Evolutionary conservation across 139 green algal species (phyloP), one percentile per base, ranked within the genome.

Genomic region (Micractinium conductrix): DNA sequence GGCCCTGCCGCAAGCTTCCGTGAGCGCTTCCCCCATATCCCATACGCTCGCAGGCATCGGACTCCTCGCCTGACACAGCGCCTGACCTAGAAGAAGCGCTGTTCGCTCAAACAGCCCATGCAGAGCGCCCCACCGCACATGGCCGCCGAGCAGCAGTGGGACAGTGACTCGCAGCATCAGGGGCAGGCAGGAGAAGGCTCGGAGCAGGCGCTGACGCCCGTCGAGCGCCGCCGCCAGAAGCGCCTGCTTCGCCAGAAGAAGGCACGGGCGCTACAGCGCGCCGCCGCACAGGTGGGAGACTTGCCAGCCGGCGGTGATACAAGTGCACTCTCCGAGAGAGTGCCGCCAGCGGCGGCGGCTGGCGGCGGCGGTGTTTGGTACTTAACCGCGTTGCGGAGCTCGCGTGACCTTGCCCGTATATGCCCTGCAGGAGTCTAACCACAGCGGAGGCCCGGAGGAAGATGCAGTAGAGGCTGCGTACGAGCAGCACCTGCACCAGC

Each of bases 401-500:
- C 48, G 48, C 48, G 12, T 58, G 12, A 58, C 14, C 12, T 58
- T 58, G 48, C 12, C 12, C 68, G 6, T 16, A 44, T 42, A 4
- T n/a, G 4, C 1, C 35, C 22, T 55, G 53, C 75, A 81, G 75
- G 75, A 81, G 8, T 81, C 75, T 17, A 81, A 63, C 55, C n/a
- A 72, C 53, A 81, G 55, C 9, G 75, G 53, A 17, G 55, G 55
- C 10, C 24, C 37, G 2, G 75, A 72, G 22, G 75, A 81, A 30
- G 37, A 72, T 43, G 75, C 53, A 10, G 26, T 81, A 38, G n/a
- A 81, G 55, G 55, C 42, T 24, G 75, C 75, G 26, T 81, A 81
- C 38, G 75, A 81, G 38, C 75, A 81, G 37, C 75, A 72, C 38
- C 53, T 81, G 53, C 75, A 19, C 53, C 26, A 53, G 35, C 75